A percentile compares a stretch with the other conserved stretches of the same genome.
Evolutionary conservation across 257 asterid genomes (phyloP).

Genomic region (Echites panduratus): DNA sequence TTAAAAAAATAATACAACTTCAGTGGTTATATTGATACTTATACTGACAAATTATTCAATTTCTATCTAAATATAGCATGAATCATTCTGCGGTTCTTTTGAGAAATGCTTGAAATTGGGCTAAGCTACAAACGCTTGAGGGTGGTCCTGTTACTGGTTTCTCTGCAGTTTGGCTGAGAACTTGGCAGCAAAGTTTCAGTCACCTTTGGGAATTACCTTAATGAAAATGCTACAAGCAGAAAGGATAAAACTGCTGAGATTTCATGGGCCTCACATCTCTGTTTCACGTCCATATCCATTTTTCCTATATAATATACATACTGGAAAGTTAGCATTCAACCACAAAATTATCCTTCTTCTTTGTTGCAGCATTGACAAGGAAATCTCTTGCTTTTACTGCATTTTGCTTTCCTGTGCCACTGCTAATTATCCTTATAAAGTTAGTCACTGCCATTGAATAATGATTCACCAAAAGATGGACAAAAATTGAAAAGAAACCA

Average conservation of each 20-base stretch:
- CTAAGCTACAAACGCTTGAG: no score
- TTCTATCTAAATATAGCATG: no score
- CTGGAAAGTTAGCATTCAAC: background rate
- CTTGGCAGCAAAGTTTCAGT: no score
- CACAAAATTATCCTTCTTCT: background rate
- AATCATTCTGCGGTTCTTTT: no score
- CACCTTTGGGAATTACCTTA: background rate
- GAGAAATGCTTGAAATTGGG: no score
- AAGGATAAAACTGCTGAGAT: no score
- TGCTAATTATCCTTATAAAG: background rate
- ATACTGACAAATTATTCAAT: no score
- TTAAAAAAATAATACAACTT: no score
- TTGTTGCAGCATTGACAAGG: background rate
- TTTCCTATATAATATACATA: background rate
- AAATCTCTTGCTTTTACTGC: background rate
- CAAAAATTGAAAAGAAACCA: constrained; percentile 16
- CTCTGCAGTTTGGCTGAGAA: no score
- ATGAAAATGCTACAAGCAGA: background rate
- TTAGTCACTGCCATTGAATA: constrained; percentile 8
- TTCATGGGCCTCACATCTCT: background rate
- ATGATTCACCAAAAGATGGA: constrained; percentile 12
- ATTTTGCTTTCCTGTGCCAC: background rate
- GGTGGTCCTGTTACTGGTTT: no score
- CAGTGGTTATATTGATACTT: no score
- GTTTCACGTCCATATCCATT: background rate